phyloP scores from a whole-genome alignment of 106 monocot genomes.

The Allium cepa region DNA sequence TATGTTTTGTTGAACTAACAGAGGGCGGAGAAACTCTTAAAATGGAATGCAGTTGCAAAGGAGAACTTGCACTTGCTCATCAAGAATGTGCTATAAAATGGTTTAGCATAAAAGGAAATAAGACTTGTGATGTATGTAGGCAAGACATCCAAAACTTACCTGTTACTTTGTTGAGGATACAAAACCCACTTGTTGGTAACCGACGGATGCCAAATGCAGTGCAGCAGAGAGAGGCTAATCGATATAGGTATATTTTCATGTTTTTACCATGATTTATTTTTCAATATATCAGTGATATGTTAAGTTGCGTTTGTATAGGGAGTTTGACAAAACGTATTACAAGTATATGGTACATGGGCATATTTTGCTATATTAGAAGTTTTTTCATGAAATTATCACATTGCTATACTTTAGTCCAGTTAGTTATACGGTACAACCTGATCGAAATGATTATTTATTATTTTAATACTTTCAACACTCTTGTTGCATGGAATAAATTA shows the following conservation, averaged over 20 bases:
- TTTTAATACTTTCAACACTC: background rate
- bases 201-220: constrained; percentile 30
- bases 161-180: constrained; percentile 80
- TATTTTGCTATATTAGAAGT: background rate
- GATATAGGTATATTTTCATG: constrained; percentile 44
- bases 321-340: background rate
- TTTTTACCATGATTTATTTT: background rate
- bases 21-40: constrained; percentile 96
- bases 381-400: background rate
- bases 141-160: constrained; percentile 88
- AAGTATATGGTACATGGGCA: background rate
- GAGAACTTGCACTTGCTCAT: constrained; percentile 95
- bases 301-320: background rate
- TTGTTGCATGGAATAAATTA: background rate
- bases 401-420: background rate
- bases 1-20: constrained; percentile 76
- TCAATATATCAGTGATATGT: background rate
- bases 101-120: constrained; percentile 98
- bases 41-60: constrained; percentile 99
- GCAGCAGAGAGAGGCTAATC: constrained; percentile 37
- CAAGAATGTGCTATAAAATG: constrained; percentile 95
- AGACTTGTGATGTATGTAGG: constrained; percentile 91
- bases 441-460: background rate
- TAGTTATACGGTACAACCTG: background rate
- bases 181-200: constrained; percentile 40